A percentile compares a stretch with the other conserved stretches of the same genome.
Conservation (phyloP, 768 basidiomycete species). For the Phylloporus arenicola region DNA sequence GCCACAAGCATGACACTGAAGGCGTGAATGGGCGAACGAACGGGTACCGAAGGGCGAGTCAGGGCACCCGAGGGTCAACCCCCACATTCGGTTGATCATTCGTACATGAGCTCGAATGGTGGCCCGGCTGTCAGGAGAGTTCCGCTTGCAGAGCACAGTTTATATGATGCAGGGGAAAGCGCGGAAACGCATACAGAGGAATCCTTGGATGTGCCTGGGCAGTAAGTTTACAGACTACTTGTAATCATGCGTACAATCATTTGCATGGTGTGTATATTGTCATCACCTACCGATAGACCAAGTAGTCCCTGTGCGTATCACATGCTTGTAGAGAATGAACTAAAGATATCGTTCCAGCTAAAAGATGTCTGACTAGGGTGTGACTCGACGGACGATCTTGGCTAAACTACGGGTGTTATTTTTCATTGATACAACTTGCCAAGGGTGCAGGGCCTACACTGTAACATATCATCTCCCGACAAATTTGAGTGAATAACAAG, state of each 20-base stretch:
- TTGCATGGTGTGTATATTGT: not conserved
- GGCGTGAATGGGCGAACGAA: conserved; percentile 3
- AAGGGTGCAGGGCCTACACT: not conserved
- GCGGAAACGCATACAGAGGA: conserved; percentile 1
- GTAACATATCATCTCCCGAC: not conserved
- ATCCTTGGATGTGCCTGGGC: conserved; percentile 21
- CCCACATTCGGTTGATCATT: conserved; percentile 25
- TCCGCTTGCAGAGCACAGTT: conserved; percentile 8
- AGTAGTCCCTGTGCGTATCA: not conserved
- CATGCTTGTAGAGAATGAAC: not conserved
- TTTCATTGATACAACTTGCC: too few species aligned
- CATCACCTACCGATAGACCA: not conserved
- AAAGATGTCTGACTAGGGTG: not conserved
- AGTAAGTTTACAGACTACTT: conserved; percentile 26
- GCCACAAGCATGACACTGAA: not conserved
- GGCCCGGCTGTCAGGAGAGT: conserved; percentile 5
- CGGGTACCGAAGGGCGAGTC: conserved; percentile 42
- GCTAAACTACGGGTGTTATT: not conserved
- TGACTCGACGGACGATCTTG: not conserved
- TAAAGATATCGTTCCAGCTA: not conserved
- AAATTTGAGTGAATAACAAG: not conserved
- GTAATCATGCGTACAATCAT: conserved; percentile 1
- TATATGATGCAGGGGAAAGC: conserved; percentile 6
- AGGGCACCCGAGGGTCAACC: conserved; percentile 55
- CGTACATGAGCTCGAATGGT: conserved; percentile 8